Percentiles rank a stretch among this genome's conserved stretches.
Evolutionary conservation across 2,329 filamentous ascomycete genomes (phyloP).

Genomic region (Monilinia laxa): DNA sequence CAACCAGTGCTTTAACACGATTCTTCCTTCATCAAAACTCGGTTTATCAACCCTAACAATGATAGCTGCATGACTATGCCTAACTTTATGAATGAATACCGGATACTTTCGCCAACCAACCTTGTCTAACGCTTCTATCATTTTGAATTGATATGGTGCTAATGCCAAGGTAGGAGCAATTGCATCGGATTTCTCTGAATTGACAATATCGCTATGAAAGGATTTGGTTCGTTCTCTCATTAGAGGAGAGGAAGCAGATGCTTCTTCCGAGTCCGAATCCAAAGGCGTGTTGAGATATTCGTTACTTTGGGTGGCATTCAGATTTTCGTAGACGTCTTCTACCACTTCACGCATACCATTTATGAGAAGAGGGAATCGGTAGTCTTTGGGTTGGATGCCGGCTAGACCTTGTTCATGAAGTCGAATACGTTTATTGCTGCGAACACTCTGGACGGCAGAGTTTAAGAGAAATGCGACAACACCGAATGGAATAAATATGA

Average conservation of each 20-base stretch:
- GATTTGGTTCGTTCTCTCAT: constrained; percentile 26
- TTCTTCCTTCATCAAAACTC: constrained; percentile 70
- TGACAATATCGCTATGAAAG: constrained; percentile 13
- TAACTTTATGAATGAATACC: constrained; percentile 72
- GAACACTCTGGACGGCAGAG: constrained; percentile 71
- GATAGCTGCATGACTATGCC: constrained; percentile 88
- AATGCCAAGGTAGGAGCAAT: constrained; percentile 68
- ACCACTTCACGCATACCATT: constrained; percentile 73
- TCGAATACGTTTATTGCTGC: constrained; percentile 71
- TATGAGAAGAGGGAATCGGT: constrained; percentile 73
- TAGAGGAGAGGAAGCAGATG: constrained; percentile 29
- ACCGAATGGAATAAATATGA: constrained; percentile 72
- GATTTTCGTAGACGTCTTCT: constrained; percentile 54
- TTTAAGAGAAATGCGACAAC: constrained; percentile 71
- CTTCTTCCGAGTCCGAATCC: constrained; percentile 48
- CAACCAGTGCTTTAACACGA: constrained; percentile 80
- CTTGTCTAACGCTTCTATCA: constrained; percentile 75
- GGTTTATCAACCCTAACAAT: constrained; percentile 71
- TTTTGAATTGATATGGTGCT: constrained; percentile 76
- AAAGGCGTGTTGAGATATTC: constrained; percentile 65
- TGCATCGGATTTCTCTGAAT: constrained; percentile 29
- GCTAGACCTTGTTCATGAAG: constrained; percentile 71
- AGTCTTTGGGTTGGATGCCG: constrained; percentile 66
- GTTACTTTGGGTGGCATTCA: constrained; percentile 48
- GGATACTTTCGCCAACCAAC: constrained; percentile 64